A percentile compares a stretch with the other conserved stretches of the same genome.
Conservation (phyloP, 148 eudicot species). For the Rhododendron simsii region DNA sequence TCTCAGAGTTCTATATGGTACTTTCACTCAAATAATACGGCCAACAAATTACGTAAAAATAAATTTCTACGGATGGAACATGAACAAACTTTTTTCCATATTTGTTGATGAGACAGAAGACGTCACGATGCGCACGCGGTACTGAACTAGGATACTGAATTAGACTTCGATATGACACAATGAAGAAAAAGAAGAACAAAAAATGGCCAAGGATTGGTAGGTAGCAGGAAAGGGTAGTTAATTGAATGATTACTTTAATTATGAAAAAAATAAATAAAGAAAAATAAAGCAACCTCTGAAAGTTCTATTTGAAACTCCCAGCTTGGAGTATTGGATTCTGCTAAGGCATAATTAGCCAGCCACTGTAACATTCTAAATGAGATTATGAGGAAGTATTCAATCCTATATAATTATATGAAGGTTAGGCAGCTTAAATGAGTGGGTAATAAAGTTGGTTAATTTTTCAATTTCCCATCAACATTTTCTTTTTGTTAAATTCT, state of each 20-base stretch:
- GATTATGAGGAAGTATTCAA: background rate
- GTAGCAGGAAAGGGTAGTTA: background rate
- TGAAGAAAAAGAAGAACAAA: background rate
- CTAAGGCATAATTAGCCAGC: background rate
- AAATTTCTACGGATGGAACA: too few relatives aligned
- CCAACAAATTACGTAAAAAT: too few relatives aligned
- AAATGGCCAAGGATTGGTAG: background rate
- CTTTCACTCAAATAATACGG: too few relatives aligned
- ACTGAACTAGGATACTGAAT: too few relatives aligned
- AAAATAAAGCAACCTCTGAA: background rate
- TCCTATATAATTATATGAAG: background rate
- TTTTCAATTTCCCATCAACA: background rate
- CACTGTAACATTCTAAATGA: background rate
- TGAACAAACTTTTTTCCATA: too few relatives aligned
- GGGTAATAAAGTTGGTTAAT: background rate
- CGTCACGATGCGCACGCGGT: too few relatives aligned
- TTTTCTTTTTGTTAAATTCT: background rate
- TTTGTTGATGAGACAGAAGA: too few relatives aligned
- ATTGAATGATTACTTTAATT: background rate
- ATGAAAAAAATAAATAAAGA: background rate
- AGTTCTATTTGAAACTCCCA: background rate
- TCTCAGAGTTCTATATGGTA: too few relatives aligned
- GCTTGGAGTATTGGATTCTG: background rate
- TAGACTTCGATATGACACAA: too few relatives aligned
- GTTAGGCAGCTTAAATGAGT: background rate